These are phyloP conservation scores for Magnusiomyces magnusii DNA, from an alignment of 1,139 yeast genomes.

Conservation along the genomic window DNA sequence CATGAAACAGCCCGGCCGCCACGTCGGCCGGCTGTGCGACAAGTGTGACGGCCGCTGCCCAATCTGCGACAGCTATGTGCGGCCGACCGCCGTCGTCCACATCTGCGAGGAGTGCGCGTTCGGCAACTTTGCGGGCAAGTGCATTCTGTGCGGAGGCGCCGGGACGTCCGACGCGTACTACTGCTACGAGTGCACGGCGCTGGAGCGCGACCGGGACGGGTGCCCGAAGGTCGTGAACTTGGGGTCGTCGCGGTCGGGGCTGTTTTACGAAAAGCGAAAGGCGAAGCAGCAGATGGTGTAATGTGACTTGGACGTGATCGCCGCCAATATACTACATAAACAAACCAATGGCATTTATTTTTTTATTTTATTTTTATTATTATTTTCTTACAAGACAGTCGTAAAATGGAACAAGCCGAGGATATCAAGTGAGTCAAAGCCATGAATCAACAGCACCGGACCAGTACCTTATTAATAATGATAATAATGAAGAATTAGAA, in stretches of 20 bases:
- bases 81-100: slow-evolving; percentile 62
- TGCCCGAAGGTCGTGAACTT: slow-evolving; percentile 81
- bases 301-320: no score
- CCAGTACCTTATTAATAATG: no score
- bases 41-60: slow-evolving; percentile 94
- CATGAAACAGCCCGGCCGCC: slow-evolving; percentile 75
- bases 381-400: neutral
- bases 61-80: slow-evolving; percentile 77
- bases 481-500: no score
- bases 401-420: neutral
- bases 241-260: slow-evolving; percentile 67
- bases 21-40: slow-evolving; percentile 63
- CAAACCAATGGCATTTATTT: no score
- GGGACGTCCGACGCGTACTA: slow-evolving; percentile 68
- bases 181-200: slow-evolving; percentile 75
- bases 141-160: slow-evolving; percentile 64
- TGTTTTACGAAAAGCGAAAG: slow-evolving; percentile 52
- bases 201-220: slow-evolving; percentile 84
- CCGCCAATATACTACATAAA: no score
- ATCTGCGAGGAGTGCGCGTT: slow-evolving; percentile 82
- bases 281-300: slow-evolving; percentile 10
- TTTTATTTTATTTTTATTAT: neutral
- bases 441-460: no score
- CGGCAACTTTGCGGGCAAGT: slow-evolving; percentile 55
- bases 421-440: no score